Percentiles rank a stretch among this genome's conserved stretches.
Evolutionary conservation across 2,329 filamentous ascomycete species (phyloP).

Genomic region (Alternaria infectoria): DNA sequence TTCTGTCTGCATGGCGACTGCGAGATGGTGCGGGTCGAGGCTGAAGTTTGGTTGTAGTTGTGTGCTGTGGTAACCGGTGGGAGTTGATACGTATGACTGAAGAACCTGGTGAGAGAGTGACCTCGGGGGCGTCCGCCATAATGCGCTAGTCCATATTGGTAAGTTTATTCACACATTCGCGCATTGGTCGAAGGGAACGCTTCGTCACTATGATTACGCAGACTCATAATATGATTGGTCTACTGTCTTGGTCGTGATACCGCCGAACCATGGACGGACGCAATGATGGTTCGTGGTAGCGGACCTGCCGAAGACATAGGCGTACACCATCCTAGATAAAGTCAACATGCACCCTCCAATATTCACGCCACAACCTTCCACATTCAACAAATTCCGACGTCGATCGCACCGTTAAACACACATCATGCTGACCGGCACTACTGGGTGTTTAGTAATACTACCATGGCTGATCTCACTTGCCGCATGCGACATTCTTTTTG

Average conservation of each 20-base stretch:
- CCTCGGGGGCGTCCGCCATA: not conserved
- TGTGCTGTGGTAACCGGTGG: not conserved
- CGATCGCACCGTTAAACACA: not conserved
- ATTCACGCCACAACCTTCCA: not conserved
- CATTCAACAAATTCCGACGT: not conserved
- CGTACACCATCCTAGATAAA: not conserved
- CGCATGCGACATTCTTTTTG: not conserved
- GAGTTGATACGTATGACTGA: not conserved
- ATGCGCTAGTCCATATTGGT: not conserved
- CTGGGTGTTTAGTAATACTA: not conserved
- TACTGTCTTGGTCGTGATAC: not conserved
- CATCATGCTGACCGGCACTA: not conserved
- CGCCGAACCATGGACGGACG: not conserved
- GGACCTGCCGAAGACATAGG: not conserved
- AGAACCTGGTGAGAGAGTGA: not conserved
- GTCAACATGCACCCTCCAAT: not conserved
- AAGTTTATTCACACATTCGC: not conserved
- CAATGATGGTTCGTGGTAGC: not conserved
- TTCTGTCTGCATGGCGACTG: not conserved
- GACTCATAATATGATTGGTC: not conserved
- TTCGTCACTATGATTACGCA: not conserved
- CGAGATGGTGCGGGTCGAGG: not conserved
- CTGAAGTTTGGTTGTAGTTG: not conserved
- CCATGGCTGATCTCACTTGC: not conserved
- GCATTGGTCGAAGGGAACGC: not conserved